These are phyloP conservation scores for Stentor coeruleus DNA, from an alignment of 73 alveolate genomes.

Conservation along the genomic window DNA sequence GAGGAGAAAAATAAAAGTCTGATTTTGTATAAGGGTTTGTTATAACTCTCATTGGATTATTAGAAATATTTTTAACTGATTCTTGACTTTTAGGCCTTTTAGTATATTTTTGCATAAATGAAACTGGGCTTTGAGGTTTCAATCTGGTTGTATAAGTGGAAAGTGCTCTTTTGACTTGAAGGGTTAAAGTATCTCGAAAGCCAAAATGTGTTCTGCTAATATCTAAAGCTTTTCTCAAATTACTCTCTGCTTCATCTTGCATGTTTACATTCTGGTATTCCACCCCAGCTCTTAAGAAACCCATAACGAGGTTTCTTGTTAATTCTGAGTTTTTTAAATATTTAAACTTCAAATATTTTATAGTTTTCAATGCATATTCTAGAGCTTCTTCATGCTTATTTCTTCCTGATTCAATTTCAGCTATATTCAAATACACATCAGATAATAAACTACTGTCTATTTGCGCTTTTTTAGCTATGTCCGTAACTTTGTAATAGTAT, in stretches of 20 bases:
- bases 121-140: background rate
- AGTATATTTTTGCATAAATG: background rate
- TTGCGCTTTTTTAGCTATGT: background rate
- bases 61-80: background rate
- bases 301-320: background rate
- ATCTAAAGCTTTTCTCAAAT: background rate
- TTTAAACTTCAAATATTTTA: background rate
- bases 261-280: background rate
- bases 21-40: background rate
- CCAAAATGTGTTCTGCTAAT: background rate
- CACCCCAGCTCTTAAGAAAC: background rate
- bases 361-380: background rate
- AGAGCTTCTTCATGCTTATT: background rate
- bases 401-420: background rate
- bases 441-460: background rate
- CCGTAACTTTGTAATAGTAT: background rate
- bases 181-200: background rate
- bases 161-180: background rate
- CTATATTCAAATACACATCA: constrained; percentile 19
- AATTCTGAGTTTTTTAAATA: background rate
- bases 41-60: background rate
- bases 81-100: background rate
- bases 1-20: background rate
- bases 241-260: background rate
- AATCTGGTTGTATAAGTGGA: background rate